Percentiles rank a stretch among this genome's conserved stretches.
phyloP scores from a whole-genome alignment of 2,329 filamentous ascomycete genomes.

The Passalora sequoiae region DNA sequence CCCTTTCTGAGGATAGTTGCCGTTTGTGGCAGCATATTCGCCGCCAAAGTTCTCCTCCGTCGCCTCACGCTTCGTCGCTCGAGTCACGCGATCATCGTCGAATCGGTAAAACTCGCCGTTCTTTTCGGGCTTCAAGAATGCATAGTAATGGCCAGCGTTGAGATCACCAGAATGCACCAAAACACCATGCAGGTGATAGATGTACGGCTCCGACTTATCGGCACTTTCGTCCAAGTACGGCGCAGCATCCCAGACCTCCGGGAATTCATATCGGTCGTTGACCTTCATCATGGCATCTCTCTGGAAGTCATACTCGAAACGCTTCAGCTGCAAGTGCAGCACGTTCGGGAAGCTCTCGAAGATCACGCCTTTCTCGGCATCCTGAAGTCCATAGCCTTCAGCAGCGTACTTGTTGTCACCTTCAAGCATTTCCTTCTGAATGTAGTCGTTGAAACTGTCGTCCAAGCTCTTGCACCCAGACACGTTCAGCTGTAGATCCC shows the following conservation, averaged over 20 bases:
- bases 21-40: slow-evolving; percentile 56
- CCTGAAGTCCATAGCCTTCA: slow-evolving; percentile 84
- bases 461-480: slow-evolving; percentile 87
- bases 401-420: slow-evolving; percentile 98
- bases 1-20: slow-evolving; percentile 53
- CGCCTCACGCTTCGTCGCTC: slow-evolving; percentile 83
- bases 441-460: slow-evolving; percentile 93
- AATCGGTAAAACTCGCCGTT: slow-evolving; percentile 95
- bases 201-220: slow-evolving; percentile 82
- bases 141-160: slow-evolving; percentile 97
- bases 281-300: slow-evolving; percentile 99
- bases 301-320: slow-evolving; percentile 96
- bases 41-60: slow-evolving; percentile 96
- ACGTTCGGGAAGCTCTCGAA: slow-evolving; percentile 94
- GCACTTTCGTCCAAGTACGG: slow-evolving; percentile 83
- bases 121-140: slow-evolving; percentile 88
- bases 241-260: slow-evolving; percentile 74
- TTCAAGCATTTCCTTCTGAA: slow-evolving; percentile 93
- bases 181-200: slow-evolving; percentile 90
- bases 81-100: slow-evolving; percentile 95
- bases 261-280: slow-evolving; percentile 87
- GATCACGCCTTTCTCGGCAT: slow-evolving; percentile 96
- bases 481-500: slow-evolving; percentile 97
- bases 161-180: slow-evolving; percentile 94
- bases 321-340: slow-evolving; percentile 88